Evolutionary conservation across 805 yeast genomes (phyloP).

Genomic region (Wickerhamiella bombiphila): DNA sequence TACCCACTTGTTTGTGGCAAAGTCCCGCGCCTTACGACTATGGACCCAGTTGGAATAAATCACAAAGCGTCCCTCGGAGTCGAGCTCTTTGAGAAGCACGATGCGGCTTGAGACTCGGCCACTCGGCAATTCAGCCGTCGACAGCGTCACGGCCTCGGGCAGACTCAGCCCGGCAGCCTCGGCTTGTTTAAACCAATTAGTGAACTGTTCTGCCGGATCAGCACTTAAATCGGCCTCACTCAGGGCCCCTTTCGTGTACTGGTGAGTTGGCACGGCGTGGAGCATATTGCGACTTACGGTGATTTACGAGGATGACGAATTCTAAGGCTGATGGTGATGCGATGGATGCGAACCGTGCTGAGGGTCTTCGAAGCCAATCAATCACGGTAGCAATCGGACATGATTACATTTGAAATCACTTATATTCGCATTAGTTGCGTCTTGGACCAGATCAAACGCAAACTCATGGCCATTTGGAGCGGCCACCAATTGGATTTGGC

Average conservation of each 20-base stretch:
- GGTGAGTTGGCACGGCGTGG: conserved; percentile 13
- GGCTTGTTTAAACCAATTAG: conserved; percentile 75
- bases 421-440: too few species aligned
- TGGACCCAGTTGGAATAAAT: conserved; percentile 85
- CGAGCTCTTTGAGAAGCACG: conserved; percentile 81
- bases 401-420: too few species aligned
- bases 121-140: conserved; percentile 76
- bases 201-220: conserved; percentile 44
- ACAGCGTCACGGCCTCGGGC: conserved; percentile 76
- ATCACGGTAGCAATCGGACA: too few species aligned
- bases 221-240: conserved; percentile 62
- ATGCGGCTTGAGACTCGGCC: conserved; percentile 83
- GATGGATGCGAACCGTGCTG: too few species aligned
- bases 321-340: too few species aligned
- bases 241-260: conserved; percentile 25
- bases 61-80: conserved; percentile 58
- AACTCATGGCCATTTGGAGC: too few species aligned
- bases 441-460: too few species aligned
- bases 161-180: conserved; percentile 37
- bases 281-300: too few species aligned
- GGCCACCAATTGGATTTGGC: too few species aligned
- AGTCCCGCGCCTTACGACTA: conserved; percentile 67
- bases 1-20: conserved; percentile 58
- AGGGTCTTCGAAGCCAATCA: too few species aligned
- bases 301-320: too few species aligned